These are phyloP conservation scores for Aphanoascus verrucosus DNA, from an alignment of 2,329 filamentous ascomycete genomes.

Conservation along the genomic window DNA sequence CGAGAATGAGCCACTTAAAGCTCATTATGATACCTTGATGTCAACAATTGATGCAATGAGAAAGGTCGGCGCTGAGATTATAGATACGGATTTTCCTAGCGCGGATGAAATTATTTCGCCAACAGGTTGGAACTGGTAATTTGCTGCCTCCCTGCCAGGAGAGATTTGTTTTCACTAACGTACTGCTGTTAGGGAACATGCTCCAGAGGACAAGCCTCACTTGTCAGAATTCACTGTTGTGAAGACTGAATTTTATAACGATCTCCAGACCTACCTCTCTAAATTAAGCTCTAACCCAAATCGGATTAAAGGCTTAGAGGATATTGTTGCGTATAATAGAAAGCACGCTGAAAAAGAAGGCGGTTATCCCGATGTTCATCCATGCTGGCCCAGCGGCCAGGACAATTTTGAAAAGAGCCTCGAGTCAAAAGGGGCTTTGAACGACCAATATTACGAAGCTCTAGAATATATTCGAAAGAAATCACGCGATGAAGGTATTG, in stretches of 20 bases:
- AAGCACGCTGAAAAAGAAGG: constrained; percentile 57
- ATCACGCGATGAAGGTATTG: constrained; percentile 53
- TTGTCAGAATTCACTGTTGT: constrained; percentile 64
- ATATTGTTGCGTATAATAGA: constrained; percentile 54
- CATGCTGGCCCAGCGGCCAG: constrained; percentile 60
- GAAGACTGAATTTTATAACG: constrained; percentile 53
- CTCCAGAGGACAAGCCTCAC: constrained; percentile 25
- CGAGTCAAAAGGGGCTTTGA: constrained; percentile 48
- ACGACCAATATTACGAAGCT: constrained; percentile 58
- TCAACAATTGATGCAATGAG: constrained; percentile 45
- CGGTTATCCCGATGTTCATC: constrained; percentile 49
- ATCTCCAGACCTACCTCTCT: constrained; percentile 53
- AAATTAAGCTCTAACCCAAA: constrained; percentile 48
- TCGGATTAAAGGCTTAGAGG: constrained; percentile 48
- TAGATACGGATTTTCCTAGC: constrained; percentile 61
- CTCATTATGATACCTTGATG: constrained; percentile 36
- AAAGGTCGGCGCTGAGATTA: constrained; percentile 52
- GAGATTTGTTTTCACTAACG: not conserved
- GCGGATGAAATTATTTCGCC: constrained; percentile 53
- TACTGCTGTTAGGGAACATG: constrained; percentile 7
- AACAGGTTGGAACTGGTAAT: constrained; percentile 59
- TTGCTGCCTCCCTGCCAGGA: not conserved
- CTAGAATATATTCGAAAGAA: constrained; percentile 50
- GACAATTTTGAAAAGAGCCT: constrained; percentile 58
- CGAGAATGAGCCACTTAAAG: constrained; percentile 40